Conservation (phyloP, 805 yeast genomes). For the Sugiyamaella lignohabitans region DNA sequence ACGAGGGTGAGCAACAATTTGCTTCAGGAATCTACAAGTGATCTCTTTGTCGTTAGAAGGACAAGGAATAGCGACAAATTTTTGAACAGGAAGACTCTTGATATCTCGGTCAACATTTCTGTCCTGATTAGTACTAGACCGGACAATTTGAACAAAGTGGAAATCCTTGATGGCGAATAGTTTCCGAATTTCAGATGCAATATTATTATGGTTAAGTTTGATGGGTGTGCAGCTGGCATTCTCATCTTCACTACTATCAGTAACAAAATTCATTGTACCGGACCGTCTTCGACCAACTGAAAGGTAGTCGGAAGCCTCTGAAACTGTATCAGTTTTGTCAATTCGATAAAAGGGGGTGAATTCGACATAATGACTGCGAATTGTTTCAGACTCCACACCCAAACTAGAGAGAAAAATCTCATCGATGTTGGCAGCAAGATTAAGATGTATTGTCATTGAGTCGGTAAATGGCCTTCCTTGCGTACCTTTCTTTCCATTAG, state of each 20-base stretch:
- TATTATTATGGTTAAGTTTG: slow-evolving; percentile 5
- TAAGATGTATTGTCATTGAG: slow-evolving; percentile 9
- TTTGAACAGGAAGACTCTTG: slow-evolving; percentile 14
- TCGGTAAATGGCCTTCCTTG: slow-evolving; percentile 21
- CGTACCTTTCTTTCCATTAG: slow-evolving; percentile 1
- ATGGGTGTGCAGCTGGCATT: neutral
- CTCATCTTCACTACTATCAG: neutral
- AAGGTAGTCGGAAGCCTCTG: too few species aligned
- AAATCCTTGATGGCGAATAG: slow-evolving; percentile 11
- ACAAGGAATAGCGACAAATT: slow-evolving; percentile 15
- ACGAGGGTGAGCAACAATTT: slow-evolving; percentile 54
- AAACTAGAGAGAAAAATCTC: slow-evolving; percentile 5
- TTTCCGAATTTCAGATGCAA: slow-evolving; percentile 13
- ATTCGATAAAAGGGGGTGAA: neutral
- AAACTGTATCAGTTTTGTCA: neutral
- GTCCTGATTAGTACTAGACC: slow-evolving; percentile 13
- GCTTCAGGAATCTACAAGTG: slow-evolving; percentile 46
- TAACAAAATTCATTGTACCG: neutral
- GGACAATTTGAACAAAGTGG: slow-evolving; percentile 18
- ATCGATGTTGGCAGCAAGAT: slow-evolving; percentile 4
- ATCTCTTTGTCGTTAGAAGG: slow-evolving; percentile 4
- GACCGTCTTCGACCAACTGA: slow-evolving; percentile 1
- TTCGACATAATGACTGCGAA: neutral
- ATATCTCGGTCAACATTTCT: neutral
- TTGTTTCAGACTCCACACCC: neutral